phyloP scores from a whole-genome alignment of 805 yeast genomes.

The Komagataella populi region DNA sequence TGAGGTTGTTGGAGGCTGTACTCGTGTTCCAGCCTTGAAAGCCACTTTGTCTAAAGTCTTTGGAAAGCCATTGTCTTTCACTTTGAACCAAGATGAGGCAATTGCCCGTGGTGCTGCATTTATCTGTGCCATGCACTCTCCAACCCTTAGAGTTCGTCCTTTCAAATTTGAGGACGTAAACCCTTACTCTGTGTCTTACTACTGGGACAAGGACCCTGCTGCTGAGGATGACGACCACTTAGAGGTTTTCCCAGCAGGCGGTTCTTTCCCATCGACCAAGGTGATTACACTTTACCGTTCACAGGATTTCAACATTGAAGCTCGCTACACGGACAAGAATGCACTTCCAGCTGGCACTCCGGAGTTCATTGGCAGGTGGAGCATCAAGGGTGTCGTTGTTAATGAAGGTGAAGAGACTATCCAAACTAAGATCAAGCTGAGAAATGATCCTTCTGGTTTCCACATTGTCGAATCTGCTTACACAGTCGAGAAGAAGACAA shows the following conservation, averaged over 20 bases:
- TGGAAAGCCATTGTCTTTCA: conserved; percentile 78
- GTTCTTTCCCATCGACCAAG: conserved; percentile 89
- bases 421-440: conserved; percentile 83
- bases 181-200: conserved; percentile 84
- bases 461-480: conserved; percentile 89
- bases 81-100: conserved; percentile 98
- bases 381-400: conserved; percentile 72
- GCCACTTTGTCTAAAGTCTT: conserved; percentile 66
- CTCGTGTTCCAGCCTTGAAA: conserved; percentile 93
- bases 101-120: conserved; percentile 98
- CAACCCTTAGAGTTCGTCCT: conserved; percentile 96
- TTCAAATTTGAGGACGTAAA: conserved; percentile 95
- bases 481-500: conserved; percentile 83
- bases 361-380: conserved; percentile 70
- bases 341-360: conserved; percentile 61
- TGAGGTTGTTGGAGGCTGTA: conserved; percentile 96
- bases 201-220: conserved; percentile 67
- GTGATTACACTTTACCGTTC: conserved; percentile 87
- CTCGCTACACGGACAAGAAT: conserved; percentile 66
- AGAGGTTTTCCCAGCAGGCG: conserved; percentile 95
- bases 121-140: conserved; percentile 97
- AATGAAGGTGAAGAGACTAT: conserved; percentile 63
- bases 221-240: conserved; percentile 83
- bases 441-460: conserved; percentile 95
- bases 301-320: conserved; percentile 76